These are phyloP conservation scores for Candida hispaniensis DNA, from an alignment of 805 yeast genomes.

Conservation along the genomic window DNA sequence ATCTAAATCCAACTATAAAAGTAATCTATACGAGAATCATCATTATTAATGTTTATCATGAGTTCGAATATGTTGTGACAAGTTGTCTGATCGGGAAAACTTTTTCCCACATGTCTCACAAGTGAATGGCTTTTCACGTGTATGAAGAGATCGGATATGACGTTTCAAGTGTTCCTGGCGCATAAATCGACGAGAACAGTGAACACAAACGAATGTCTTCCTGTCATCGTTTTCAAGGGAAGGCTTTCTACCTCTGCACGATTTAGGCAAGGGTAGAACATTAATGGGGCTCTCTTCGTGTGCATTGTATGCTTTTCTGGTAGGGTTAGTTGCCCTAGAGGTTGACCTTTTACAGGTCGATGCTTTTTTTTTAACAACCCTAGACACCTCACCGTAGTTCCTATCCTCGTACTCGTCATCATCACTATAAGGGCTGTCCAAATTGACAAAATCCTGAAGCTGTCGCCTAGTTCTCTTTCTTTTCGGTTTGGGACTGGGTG, in stretches of 20 bases:
- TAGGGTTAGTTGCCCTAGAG: too few species aligned
- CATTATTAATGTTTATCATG: slow-evolving; percentile 18
- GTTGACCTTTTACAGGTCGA: too few species aligned
- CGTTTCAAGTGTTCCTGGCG: slow-evolving; percentile 71
- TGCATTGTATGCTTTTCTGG: too few species aligned
- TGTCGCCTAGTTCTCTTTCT: too few species aligned
- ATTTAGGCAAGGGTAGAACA: slow-evolving; percentile 13
- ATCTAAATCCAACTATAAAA: slow-evolving; percentile 11
- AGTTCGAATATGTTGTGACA: slow-evolving; percentile 28
- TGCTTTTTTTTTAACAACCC: too few species aligned
- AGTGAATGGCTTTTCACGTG: slow-evolving; percentile 45
- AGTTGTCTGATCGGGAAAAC: slow-evolving; percentile 30
- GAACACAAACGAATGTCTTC: slow-evolving; percentile 53
- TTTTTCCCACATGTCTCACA: slow-evolving; percentile 28
- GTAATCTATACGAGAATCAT: slow-evolving; percentile 8
- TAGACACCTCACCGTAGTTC: neutral
- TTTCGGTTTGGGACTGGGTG: too few species aligned
- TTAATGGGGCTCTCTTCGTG: too few species aligned
- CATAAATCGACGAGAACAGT: slow-evolving; percentile 55
- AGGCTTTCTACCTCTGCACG: slow-evolving; percentile 49
- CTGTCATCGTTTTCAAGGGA: slow-evolving; percentile 42
- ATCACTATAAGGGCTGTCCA: slow-evolving; percentile 9
- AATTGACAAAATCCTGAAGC: slow-evolving; percentile 16
- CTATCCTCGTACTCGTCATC: slow-evolving; percentile 1
- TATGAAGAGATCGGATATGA: slow-evolving; percentile 63